A percentile compares a stretch with the other conserved stretches of the same genome.
phyloP scores from a whole-genome alignment of 352 stramenopile species.

The Phytopythium kandeliae region DNA sequence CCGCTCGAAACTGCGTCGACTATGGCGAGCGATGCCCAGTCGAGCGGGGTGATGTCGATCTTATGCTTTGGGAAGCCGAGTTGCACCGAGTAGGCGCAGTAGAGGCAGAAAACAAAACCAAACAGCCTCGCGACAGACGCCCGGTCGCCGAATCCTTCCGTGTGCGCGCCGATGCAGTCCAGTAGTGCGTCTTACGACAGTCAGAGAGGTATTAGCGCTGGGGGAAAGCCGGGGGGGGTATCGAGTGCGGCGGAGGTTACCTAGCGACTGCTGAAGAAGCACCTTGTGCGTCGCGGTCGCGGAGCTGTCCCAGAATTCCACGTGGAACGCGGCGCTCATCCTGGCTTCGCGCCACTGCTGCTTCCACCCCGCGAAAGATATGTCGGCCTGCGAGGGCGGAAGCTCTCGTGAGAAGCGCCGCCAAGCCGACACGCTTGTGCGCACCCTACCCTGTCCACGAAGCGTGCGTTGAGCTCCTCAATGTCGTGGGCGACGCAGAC shows the following conservation, averaged over 20 bases:
- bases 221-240: no score
- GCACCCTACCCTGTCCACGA: constrained; percentile 19
- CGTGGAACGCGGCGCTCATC: constrained; percentile 58
- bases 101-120: constrained; percentile 51
- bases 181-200: constrained; percentile 27
- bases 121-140: constrained; percentile 19
- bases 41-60: constrained; percentile 43
- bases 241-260: constrained; percentile 4
- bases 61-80: constrained; percentile 52
- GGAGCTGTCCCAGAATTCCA: constrained; percentile 75
- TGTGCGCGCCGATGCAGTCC: constrained; percentile 20
- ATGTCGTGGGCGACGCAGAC: constrained; percentile 28
- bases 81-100: constrained; percentile 59
- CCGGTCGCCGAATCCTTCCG: constrained; percentile 15
- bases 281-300: constrained; percentile 46
- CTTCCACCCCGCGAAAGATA: constrained; percentile 44
- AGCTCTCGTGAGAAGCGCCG: neutral
- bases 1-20: constrained; percentile 28
- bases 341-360: constrained; percentile 30
- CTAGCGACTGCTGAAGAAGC: constrained; percentile 47
- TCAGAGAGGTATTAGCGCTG: no score
- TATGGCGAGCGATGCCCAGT: constrained; percentile 34
- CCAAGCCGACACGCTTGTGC: no score
- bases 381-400: constrained; percentile 11
- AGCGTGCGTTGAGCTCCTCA: constrained; percentile 27